A percentile compares a stretch with the other conserved stretches of the same genome.
phyloP scores from a whole-genome alignment of 441 rosid genomes.

The Theobroma grandiflorum region DNA sequence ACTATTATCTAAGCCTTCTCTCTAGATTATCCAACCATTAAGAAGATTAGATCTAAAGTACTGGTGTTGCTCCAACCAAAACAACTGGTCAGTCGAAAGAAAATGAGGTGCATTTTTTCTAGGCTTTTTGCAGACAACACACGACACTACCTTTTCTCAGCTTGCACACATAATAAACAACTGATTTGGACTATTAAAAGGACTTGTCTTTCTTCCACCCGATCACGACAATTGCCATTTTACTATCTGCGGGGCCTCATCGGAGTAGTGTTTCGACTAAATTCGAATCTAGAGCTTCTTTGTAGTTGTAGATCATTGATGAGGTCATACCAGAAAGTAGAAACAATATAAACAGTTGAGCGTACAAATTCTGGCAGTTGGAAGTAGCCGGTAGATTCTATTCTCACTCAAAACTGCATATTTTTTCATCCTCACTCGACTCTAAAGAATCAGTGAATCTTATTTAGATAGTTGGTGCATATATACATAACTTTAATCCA shows the following conservation, averaged over 20 bases:
- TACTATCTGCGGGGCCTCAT: conserved; percentile 8
- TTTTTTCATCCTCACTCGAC: not conserved
- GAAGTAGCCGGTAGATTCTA: not conserved
- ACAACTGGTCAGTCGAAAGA: not conserved
- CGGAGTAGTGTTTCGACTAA: not conserved
- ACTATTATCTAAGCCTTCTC: too few species aligned
- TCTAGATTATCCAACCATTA: too few species aligned
- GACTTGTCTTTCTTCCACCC: not conserved
- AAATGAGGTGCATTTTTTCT: not conserved
- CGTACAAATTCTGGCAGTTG: not conserved
- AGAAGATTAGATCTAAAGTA: not conserved
- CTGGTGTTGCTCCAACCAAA: not conserved
- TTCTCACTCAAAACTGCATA: not conserved
- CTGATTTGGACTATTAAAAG: not conserved
- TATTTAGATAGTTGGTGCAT: too few species aligned
- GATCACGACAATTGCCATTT: conserved; percentile 1
- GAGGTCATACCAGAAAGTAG: not conserved
- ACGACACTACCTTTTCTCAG: not conserved
- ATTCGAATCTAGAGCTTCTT: not conserved
- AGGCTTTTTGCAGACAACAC: not conserved
- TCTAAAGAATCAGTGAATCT: not conserved
- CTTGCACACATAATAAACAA: not conserved
- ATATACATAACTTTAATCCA: not conserved
- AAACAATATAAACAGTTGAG: not conserved
- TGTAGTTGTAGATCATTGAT: not conserved